These are phyloP conservation scores for Inonotus obliquus DNA, from an alignment of 1,284 basidiomycete species.

Conservation along the genomic window DNA sequence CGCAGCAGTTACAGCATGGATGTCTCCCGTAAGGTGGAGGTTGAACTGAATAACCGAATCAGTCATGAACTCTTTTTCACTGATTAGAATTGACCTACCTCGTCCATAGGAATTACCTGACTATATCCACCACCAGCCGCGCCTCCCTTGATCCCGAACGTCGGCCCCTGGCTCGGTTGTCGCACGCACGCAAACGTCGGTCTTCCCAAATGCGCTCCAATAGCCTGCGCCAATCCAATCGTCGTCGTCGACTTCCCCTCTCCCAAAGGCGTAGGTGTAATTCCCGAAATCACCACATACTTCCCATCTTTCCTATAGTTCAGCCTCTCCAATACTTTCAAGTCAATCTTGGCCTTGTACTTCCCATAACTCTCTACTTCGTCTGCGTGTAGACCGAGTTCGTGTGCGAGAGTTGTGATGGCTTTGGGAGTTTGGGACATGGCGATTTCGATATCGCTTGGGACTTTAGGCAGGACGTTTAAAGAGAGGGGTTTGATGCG, in stretches of 20 bases:
- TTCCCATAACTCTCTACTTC: slow-evolving; percentile 95
- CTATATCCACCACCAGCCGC: slow-evolving; percentile 98
- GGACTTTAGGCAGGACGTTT: slow-evolving; percentile 79
- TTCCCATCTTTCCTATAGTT: slow-evolving; percentile 89
- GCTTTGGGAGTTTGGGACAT: slow-evolving; percentile 94
- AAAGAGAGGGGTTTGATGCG: slow-evolving; percentile 80
- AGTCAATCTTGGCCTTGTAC: slow-evolving; percentile 97
- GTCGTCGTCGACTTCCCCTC: slow-evolving; percentile 99
- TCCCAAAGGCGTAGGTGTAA: slow-evolving; percentile 96
- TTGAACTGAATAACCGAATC: slow-evolving; percentile 60
- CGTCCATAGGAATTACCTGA: slow-evolving; percentile 99
- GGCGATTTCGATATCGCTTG: slow-evolving; percentile 95
- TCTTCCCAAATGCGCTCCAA: slow-evolving; percentile 92
- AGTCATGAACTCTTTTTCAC: not conserved
- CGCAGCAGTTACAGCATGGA: slow-evolving; percentile 96
- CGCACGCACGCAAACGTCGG: slow-evolving; percentile 97
- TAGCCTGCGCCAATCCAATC: slow-evolving; percentile 94
- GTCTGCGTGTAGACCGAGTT: slow-evolving; percentile 83
- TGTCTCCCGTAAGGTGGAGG: slow-evolving; percentile 95
- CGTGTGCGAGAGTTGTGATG: slow-evolving; percentile 77
- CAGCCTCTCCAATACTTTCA: slow-evolving; percentile 84
- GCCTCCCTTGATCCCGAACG: slow-evolving; percentile 99
- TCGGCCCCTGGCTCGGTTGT: slow-evolving; percentile 97
- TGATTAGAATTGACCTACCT: slow-evolving; percentile 37
- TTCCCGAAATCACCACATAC: slow-evolving; percentile 95